These are phyloP conservation scores for Oxyria digyna DNA, from an alignment of 148 eudicot species.

Conservation along the genomic window DNA sequence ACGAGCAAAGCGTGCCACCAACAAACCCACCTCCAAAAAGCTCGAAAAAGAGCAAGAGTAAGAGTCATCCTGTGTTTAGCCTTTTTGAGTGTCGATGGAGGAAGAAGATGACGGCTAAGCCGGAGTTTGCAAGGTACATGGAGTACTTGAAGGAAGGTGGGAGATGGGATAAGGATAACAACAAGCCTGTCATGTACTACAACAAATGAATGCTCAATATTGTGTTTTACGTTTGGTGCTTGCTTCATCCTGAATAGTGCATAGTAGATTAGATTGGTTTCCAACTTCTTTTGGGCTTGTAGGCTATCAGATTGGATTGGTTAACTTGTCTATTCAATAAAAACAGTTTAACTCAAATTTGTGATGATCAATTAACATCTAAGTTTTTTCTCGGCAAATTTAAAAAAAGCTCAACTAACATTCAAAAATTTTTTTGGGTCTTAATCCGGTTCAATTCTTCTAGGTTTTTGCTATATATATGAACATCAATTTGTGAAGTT, in stretches of 20 bases:
- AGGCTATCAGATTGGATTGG: neutral
- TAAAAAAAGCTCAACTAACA: too few species aligned
- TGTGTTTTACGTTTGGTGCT: neutral
- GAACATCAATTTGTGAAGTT: neutral
- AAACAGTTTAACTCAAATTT: too few species aligned
- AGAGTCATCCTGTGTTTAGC: conserved; percentile 26
- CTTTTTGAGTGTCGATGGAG: conserved; percentile 21
- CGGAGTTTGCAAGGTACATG: conserved; percentile 33
- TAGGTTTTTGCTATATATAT: neutral
- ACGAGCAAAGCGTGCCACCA: neutral
- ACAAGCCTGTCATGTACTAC: conserved; percentile 22
- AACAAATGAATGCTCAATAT: conserved; percentile 9
- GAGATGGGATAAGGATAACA: conserved; percentile 16
- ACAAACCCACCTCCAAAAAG: neutral
- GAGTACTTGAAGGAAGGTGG: conserved; percentile 38
- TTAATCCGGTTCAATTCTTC: too few species aligned
- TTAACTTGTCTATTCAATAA: neutral
- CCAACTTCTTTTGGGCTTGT: too few species aligned
- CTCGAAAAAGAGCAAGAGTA: conserved; percentile 5
- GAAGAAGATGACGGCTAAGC: conserved; percentile 34
- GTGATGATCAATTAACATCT: too few species aligned
- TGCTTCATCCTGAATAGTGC: neutral
- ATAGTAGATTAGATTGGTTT: neutral
- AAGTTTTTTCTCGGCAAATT: too few species aligned
- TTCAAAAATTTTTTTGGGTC: too few species aligned